Percentiles rank a stretch among this genome's conserved stretches.
Conservation (phyloP, 495 filamentous ascomycete species). For the Annulohypoxylon nitens region DNA sequence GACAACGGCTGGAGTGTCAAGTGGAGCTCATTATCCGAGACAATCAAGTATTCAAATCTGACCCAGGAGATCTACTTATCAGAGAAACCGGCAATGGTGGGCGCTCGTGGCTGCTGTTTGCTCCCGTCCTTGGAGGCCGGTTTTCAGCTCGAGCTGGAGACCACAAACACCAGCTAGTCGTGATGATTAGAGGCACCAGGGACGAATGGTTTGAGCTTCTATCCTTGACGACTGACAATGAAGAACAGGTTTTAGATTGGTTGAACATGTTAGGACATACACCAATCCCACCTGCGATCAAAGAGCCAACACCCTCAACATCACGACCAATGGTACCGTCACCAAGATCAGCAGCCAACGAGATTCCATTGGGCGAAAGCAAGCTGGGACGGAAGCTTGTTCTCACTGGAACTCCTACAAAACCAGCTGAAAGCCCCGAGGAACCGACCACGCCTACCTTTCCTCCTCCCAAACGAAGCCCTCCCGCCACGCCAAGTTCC, state of each 20-base stretch:
- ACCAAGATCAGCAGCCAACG: conserved; percentile 68
- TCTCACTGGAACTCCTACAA: conserved; percentile 42
- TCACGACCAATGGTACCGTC: conserved; percentile 52
- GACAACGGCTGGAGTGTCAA: conserved; percentile 87
- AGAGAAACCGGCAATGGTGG: conserved; percentile 83
- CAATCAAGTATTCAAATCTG: conserved; percentile 65
- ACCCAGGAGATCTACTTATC: conserved; percentile 85
- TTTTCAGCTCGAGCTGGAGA: conserved; percentile 88
- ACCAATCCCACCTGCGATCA: conserved; percentile 77
- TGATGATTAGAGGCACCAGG: conserved; percentile 84
- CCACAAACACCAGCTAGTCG: conserved; percentile 73
- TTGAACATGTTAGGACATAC: conserved; percentile 80
- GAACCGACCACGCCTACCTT: conserved; percentile 48
- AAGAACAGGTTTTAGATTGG: conserved; percentile 87
- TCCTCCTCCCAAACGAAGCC: conserved; percentile 38
- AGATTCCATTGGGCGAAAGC: conserved; percentile 82
- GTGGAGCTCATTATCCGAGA: conserved; percentile 92
- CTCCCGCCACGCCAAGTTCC: conserved; percentile 43
- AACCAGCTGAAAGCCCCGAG: conserved; percentile 18
- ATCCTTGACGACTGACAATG: conserved; percentile 75
- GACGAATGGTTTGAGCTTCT: conserved; percentile 86
- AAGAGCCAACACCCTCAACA: conserved; percentile 38
- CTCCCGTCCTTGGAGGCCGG: conserved; percentile 75
- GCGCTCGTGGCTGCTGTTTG: conserved; percentile 88
- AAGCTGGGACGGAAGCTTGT: conserved; percentile 49